A percentile compares a stretch with the other conserved stretches of the same genome.
These are phyloP conservation scores for Stenogyne calaminthoides DNA, from an alignment of 305 asterid species.

Conservation along the genomic window DNA sequence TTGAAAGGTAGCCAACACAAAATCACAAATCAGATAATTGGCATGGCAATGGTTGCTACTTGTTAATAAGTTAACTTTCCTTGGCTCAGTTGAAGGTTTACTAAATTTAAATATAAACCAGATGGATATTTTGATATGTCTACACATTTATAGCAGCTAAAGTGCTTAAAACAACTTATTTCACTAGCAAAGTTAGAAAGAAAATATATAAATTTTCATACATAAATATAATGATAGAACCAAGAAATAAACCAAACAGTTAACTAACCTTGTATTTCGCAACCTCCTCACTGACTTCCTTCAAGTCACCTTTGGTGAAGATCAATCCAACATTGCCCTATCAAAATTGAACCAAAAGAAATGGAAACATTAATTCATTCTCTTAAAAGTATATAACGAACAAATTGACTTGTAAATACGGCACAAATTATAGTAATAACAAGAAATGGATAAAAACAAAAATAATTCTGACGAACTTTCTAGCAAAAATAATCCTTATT, in stretches of 20 bases:
- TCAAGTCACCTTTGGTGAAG: slow-evolving; percentile 88
- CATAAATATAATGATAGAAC: no score
- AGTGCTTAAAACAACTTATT: no score
- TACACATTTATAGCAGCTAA: no score
- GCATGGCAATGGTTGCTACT: no score
- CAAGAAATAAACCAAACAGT: no score
- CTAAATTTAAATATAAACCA: no score
- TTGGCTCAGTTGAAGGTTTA: no score
- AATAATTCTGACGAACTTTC: neutral
- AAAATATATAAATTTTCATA: neutral
- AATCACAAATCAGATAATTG: neutral
- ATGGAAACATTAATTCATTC: neutral
- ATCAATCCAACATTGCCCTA: slow-evolving; percentile 95
- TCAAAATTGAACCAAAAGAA: neutral
- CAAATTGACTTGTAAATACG: neutral
- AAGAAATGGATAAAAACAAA: neutral
- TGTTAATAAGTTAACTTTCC: no score
- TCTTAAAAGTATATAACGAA: neutral
- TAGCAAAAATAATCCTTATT: neutral
- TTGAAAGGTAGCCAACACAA: no score
- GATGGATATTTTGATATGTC: no score
- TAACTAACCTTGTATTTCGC: slow-evolving; percentile 74
- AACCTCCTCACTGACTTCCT: slow-evolving; percentile 95
- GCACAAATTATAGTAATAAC: neutral
- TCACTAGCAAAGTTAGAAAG: no score